These are phyloP conservation scores for Thielaviopsis musarum DNA, from an alignment of 2,329 filamentous ascomycete species.

Conservation along the genomic window DNA sequence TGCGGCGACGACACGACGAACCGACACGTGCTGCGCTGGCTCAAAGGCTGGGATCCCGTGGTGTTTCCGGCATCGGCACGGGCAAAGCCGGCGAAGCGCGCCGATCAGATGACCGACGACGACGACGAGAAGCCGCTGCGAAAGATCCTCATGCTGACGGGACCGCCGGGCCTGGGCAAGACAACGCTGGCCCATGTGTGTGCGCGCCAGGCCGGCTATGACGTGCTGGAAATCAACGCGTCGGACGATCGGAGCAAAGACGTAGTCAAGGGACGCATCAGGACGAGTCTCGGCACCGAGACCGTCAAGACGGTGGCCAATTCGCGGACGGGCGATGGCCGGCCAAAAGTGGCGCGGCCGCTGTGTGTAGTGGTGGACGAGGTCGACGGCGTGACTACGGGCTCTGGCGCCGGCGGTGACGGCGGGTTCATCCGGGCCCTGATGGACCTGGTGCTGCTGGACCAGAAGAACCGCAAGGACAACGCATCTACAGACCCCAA, in stretches of 20 bases:
- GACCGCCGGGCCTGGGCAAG: constrained; percentile 85
- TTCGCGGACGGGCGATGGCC: neutral
- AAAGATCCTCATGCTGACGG: constrained; percentile 80
- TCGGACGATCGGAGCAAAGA: constrained; percentile 84
- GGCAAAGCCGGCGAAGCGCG: constrained; percentile 28
- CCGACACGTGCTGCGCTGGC: constrained; percentile 74
- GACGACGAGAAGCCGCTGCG: constrained; percentile 51
- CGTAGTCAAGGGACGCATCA: constrained; percentile 80
- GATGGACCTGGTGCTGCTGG: constrained; percentile 72
- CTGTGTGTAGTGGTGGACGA: constrained; percentile 93
- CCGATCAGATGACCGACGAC: constrained; percentile 28
- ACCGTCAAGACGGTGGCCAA: constrained; percentile 67
- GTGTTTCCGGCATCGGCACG: constrained; percentile 69
- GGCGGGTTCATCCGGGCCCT: constrained; percentile 91
- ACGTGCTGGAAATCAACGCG: constrained; percentile 93
- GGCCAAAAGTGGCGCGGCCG: constrained; percentile 51
- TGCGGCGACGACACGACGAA: constrained; percentile 93
- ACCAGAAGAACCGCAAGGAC: constrained; percentile 54
- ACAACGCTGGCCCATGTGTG: constrained; percentile 94
- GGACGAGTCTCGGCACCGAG: constrained; percentile 84
- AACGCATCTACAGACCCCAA: constrained; percentile 12
- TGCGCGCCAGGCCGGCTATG: constrained; percentile 86
- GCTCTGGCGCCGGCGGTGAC: constrained; percentile 61
- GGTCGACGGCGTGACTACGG: constrained; percentile 82
- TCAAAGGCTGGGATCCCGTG: constrained; percentile 84